Conservation (phyloP, 73 alveolate genomes). For the Paramecium biaurelia region DNA sequence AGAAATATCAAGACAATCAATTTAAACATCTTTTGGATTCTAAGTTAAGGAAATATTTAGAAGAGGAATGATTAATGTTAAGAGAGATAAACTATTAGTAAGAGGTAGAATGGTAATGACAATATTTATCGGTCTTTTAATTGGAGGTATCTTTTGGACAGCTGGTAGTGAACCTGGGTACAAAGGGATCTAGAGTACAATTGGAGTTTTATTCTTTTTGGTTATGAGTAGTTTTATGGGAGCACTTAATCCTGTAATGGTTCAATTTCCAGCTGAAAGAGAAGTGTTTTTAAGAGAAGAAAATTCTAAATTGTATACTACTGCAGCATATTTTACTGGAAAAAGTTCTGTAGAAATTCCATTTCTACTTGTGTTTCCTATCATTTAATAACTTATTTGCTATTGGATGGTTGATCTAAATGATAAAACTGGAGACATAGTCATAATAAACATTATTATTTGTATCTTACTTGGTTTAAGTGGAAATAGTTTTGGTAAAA, state of each 20-base stretch:
- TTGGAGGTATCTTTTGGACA: slow-evolving; percentile 41
- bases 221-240: slow-evolving; percentile 55
- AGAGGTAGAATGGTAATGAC: slow-evolving; percentile 12
- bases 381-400: background rate
- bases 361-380: slow-evolving; percentile 39
- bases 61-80: slow-evolving; percentile 42
- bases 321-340: slow-evolving; percentile 64
- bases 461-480: slow-evolving; percentile 41
- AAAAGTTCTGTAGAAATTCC: slow-evolving; percentile 68
- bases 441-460: background rate
- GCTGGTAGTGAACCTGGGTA: slow-evolving; percentile 2
- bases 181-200: background rate
- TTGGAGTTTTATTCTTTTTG: slow-evolving; percentile 62
- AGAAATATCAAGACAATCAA: background rate
- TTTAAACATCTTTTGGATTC: slow-evolving; percentile 11
- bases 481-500: slow-evolving; percentile 66
- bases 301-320: slow-evolving; percentile 61
- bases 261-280: slow-evolving; percentile 72
- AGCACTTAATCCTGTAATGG: slow-evolving; percentile 30
- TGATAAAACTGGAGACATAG: slow-evolving; percentile 40
- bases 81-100: background rate
- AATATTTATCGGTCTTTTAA: background rate
- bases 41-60: background rate
- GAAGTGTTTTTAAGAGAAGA: slow-evolving; percentile 75
- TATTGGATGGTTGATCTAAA: slow-evolving; percentile 62